A percentile compares a stretch with the other conserved stretches of the same genome.
phyloP scores from a whole-genome alignment of 208 protist genomes.

The Naegleria fowleri region DNA sequence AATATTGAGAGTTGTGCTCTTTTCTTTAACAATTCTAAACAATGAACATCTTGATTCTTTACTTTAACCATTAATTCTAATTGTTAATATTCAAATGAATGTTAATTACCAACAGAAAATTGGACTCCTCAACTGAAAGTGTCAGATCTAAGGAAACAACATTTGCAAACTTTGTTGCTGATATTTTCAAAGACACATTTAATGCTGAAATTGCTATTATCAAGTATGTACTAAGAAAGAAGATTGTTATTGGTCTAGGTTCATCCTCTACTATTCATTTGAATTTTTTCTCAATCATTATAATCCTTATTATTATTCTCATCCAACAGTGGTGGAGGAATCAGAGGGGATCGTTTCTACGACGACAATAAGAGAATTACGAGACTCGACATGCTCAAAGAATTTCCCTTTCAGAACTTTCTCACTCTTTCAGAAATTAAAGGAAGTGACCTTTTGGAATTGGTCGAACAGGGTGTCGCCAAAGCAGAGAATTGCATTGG shows the following conservation, averaged over 20 bases:
- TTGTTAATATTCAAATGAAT: too few relatives aligned
- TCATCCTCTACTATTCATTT: too few relatives aligned
- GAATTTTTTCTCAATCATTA: too few relatives aligned
- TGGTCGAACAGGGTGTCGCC: not conserved
- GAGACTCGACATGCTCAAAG: not conserved
- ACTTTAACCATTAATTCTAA: too few relatives aligned
- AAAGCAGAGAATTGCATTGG: not conserved
- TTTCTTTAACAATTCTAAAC: too few relatives aligned
- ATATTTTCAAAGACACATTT: not conserved
- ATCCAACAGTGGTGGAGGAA: not conserved
- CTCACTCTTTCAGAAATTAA: not conserved
- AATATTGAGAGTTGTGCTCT: too few relatives aligned
- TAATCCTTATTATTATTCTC: too few relatives aligned
- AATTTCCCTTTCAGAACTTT: not conserved
- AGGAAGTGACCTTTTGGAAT: not conserved
- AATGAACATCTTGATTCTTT: too few relatives aligned
- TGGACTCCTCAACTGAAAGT: not conserved
- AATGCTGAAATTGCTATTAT: not conserved
- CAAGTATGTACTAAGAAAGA: not conserved
- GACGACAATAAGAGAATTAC: not conserved
- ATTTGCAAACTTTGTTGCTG: not conserved
- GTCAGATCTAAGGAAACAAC: slow-evolving; percentile 18
- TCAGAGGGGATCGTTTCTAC: not conserved
- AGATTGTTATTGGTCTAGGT: too few relatives aligned
- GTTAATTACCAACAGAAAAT: not conserved